Evolutionary conservation across 2,329 filamentous ascomycete species (phyloP).

Genomic region (Cercospora sojina): DNA sequence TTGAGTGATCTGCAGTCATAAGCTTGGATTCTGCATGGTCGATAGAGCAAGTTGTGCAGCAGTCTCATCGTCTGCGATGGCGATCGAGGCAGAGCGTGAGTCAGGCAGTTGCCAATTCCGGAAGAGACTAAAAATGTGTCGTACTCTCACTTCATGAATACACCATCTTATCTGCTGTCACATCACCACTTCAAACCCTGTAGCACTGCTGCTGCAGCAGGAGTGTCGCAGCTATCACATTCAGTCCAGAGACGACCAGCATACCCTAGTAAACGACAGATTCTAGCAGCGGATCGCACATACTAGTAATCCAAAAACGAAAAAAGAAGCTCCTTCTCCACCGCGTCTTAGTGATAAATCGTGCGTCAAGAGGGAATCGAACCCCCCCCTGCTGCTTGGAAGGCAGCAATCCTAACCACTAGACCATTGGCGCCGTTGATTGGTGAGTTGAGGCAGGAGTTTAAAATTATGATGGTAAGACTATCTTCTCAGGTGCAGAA

Average conservation of each 20-base stretch:
- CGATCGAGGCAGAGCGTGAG: not conserved
- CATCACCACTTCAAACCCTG: not conserved
- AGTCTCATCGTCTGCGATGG: not conserved
- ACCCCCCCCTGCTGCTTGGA: slow-evolving; percentile 11
- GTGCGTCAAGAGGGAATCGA: slow-evolving; percentile 9
- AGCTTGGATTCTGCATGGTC: not conserved
- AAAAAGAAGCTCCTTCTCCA: too few relatives aligned
- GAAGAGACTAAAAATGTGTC: too few relatives aligned
- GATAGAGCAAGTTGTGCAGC: not conserved
- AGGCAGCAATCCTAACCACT: slow-evolving; percentile 14
- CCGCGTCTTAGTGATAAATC: too few relatives aligned
- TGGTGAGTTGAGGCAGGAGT: too few relatives aligned
- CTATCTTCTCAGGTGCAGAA: too few relatives aligned
- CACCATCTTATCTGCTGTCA: not conserved
- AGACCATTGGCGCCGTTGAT: not conserved
- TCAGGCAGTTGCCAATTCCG: not conserved
- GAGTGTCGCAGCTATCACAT: too few relatives aligned
- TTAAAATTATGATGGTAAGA: too few relatives aligned
- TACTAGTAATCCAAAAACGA: not conserved
- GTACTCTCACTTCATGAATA: not conserved
- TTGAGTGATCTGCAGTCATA: slow-evolving; percentile 25
- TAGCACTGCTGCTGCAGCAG: not conserved
- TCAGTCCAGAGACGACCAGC: too few relatives aligned
- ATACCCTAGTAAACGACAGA: too few relatives aligned
- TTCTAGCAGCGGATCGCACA: not conserved